phyloP scores from a whole-genome alignment of 1,284 basidiomycete species.

The Heterobasidion annosum region DNA sequence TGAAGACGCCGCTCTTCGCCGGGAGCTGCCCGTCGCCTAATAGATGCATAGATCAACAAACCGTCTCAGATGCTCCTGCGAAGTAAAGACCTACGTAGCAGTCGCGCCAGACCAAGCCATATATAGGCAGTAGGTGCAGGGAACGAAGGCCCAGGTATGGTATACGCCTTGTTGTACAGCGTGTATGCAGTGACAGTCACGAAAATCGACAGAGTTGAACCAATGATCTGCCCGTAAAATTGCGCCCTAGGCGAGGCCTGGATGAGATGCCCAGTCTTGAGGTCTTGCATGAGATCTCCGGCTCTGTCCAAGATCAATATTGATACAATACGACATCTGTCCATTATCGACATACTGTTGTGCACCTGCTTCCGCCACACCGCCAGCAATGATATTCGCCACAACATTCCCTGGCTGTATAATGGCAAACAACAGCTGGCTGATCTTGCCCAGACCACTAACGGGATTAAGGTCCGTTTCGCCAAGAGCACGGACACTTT shows the following conservation, averaged over 20 bases:
- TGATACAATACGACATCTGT: not conserved
- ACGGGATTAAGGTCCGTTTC: constrained; percentile 94
- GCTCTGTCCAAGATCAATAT: constrained; percentile 44
- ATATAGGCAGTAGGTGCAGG: constrained; percentile 90
- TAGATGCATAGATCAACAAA: constrained; percentile 7
- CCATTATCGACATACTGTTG: constrained; percentile 57
- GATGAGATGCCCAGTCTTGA: constrained; percentile 91
- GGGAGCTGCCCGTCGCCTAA: constrained; percentile 79
- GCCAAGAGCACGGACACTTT: constrained; percentile 80
- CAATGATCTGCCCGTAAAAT: constrained; percentile 85
- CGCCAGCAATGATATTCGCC: constrained; percentile 94
- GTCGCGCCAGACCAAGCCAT: constrained; percentile 86
- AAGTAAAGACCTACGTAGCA: constrained; percentile 56
- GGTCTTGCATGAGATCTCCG: constrained; percentile 96
- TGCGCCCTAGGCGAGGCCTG: constrained; percentile 82
- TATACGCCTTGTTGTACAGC: constrained; percentile 83
- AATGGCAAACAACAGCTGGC: constrained; percentile 89
- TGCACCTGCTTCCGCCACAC: constrained; percentile 93
- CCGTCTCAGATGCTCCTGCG: not conserved
- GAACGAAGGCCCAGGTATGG: constrained; percentile 84
- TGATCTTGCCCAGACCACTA: constrained; percentile 91
- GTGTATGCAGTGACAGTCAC: constrained; percentile 85
- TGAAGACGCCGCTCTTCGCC: constrained; percentile 68
- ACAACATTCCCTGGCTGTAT: constrained; percentile 92
- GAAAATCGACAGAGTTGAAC: constrained; percentile 79